These are phyloP conservation scores for Trichoderma erinaceum DNA, from an alignment of 495 filamentous ascomycete species.

Conservation along the genomic window DNA sequence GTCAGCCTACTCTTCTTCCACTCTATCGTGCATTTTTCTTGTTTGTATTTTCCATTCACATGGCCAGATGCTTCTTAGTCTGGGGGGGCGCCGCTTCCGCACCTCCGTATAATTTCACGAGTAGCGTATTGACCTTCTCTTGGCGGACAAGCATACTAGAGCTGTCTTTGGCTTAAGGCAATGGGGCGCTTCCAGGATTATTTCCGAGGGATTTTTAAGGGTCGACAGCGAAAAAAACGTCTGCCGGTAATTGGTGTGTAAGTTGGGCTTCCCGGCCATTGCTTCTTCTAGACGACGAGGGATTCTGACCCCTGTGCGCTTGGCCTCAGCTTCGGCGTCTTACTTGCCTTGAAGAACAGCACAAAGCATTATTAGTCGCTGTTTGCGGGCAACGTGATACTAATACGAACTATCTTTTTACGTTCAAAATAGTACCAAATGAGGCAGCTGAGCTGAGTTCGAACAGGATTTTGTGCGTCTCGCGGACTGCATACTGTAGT, in stretches of 20 bases:
- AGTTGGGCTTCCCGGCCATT: neutral
- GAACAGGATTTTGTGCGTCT: too few relatives aligned
- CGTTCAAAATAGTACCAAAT: neutral
- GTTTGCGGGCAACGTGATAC: neutral
- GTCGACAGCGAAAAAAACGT: neutral
- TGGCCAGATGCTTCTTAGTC: neutral
- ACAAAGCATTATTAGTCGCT: neutral
- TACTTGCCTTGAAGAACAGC: neutral
- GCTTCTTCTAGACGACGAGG: neutral
- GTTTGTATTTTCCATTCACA: neutral
- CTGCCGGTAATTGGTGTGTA: slow-evolving; percentile 9
- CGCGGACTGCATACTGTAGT: too few relatives aligned
- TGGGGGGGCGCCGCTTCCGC: neutral
- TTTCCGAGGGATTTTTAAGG: neutral
- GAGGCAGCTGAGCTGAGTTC: neutral
- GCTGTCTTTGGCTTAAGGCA: slow-evolving; percentile 3
- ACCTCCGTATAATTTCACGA: slow-evolving; percentile 10
- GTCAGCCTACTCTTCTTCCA: too few relatives aligned
- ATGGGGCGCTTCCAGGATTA: neutral
- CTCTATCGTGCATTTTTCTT: neutral
- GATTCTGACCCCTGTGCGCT: neutral
- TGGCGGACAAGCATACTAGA: neutral
- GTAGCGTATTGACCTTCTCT: neutral
- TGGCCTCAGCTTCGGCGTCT: neutral
- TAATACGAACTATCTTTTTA: neutral